These are phyloP conservation scores for Coniochaeta sp. DNA, from an alignment of 2,329 filamentous ascomycete genomes.

Conservation along the genomic window DNA sequence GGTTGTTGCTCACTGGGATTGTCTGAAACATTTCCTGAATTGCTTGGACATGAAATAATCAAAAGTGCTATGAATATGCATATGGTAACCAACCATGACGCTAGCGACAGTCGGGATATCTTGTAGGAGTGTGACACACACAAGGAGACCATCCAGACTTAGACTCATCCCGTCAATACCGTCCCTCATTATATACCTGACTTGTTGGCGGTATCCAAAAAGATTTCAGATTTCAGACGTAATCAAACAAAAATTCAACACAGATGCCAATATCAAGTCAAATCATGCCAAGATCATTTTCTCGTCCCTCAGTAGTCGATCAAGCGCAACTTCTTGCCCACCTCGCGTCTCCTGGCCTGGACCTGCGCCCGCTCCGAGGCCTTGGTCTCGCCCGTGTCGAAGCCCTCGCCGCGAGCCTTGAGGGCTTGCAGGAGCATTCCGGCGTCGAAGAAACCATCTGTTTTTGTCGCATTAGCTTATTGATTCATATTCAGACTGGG, in stretches of 20 bases:
- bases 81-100: background rate
- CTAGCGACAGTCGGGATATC: slow-evolving; percentile 1
- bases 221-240: background rate
- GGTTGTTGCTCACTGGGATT: background rate
- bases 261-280: background rate
- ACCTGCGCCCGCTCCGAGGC: slow-evolving; percentile 53
- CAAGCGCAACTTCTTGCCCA: slow-evolving; percentile 67
- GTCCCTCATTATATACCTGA: background rate
- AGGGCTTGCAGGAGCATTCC: slow-evolving; percentile 89
- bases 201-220: background rate
- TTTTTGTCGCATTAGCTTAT: slow-evolving; percentile 15
- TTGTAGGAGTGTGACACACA: background rate
- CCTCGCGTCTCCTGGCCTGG: slow-evolving; percentile 53
- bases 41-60: background rate
- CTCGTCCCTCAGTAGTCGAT: slow-evolving; percentile 54
- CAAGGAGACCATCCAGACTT: background rate
- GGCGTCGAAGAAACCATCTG: slow-evolving; percentile 96
- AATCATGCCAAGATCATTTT: background rate
- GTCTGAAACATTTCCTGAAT: background rate
- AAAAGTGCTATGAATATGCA: background rate
- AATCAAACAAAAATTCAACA: background rate
- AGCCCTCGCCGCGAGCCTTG: slow-evolving; percentile 58
- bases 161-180: background rate
- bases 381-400: slow-evolving; percentile 43
- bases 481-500: slow-evolving; percentile 1